A percentile compares a stretch with the other conserved stretches of the same genome.
Conservation (phyloP, 2,329 filamentous ascomycete genomes). For the Sphaerulina musiva region DNA sequence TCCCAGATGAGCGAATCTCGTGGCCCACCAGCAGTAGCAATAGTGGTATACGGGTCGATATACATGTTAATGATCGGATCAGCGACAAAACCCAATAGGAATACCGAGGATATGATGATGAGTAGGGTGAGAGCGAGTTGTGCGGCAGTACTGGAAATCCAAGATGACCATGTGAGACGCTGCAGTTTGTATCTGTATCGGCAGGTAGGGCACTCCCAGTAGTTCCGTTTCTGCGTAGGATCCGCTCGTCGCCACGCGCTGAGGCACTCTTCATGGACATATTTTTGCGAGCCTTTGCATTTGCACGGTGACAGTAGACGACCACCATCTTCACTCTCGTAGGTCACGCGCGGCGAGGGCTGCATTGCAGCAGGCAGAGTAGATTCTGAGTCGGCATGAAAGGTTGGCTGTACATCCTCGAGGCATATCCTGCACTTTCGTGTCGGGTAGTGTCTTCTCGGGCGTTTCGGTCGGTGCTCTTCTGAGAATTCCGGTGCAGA, state of each 20-base stretch:
- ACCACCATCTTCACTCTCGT: conserved; percentile 66
- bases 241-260: conserved; percentile 73
- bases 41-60: conserved; percentile 58
- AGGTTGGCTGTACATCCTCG: conserved; percentile 61
- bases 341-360: conserved; percentile 54
- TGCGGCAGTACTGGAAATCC: conserved; percentile 50
- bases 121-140: conserved; percentile 64
- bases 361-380: conserved; percentile 52
- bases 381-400: conserved; percentile 40
- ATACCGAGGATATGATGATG: conserved; percentile 67
- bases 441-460: conserved; percentile 55
- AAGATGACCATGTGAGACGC: conserved; percentile 66
- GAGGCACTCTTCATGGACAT: conserved; percentile 88
- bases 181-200: conserved; percentile 73
- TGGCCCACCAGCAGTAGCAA: conserved; percentile 31
- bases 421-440: conserved; percentile 86
- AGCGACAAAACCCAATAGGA: conserved; percentile 80
- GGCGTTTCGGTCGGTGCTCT: conserved; percentile 22
- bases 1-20: conserved; percentile 35
- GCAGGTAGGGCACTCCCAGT: conserved; percentile 84
- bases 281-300: conserved; percentile 88
- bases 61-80: conserved; percentile 89
- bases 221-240: conserved; percentile 61
- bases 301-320: conserved; percentile 82
- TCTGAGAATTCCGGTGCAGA: conserved; percentile 16